These are phyloP conservation scores for Thermothelomyces thermophilus DNA, from an alignment of 2,329 filamentous ascomycete species.

Conservation along the genomic window DNA sequence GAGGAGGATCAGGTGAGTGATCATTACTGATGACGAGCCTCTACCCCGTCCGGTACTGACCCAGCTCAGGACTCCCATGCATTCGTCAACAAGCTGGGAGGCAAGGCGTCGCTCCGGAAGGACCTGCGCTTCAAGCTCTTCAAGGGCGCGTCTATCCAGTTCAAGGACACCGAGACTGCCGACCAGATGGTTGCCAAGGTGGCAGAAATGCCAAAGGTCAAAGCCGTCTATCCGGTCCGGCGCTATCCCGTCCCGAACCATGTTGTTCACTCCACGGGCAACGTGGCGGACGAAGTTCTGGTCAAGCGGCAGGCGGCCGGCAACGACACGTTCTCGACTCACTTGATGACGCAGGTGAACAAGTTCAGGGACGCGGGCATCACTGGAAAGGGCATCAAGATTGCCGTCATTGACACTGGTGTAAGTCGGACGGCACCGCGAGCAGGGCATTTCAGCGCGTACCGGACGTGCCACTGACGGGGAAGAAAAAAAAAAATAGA, in stretches of 20 bases:
- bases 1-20: conserved; percentile 41
- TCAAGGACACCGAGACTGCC: conserved; percentile 41
- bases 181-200: conserved; percentile 38
- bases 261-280: conserved; percentile 40
- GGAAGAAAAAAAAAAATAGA: too few relatives aligned
- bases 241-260: conserved; percentile 39
- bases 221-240: conserved; percentile 43
- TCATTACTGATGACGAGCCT: neutral
- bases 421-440: conserved; percentile 32
- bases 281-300: conserved; percentile 25
- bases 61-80: conserved; percentile 35
- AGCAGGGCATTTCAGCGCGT: neutral
- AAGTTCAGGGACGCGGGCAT: conserved; percentile 43
- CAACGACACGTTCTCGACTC: conserved; percentile 41
- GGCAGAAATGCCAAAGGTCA: conserved; percentile 38
- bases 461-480: conserved; percentile 15
- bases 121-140: conserved; percentile 46
- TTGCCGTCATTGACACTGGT: conserved; percentile 49
- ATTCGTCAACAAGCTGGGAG: conserved; percentile 34
- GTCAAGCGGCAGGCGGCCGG: conserved; percentile 28
- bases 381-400: conserved; percentile 45
- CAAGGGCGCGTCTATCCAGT: conserved; percentile 48
- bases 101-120: conserved; percentile 40
- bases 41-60: conserved; percentile 3
- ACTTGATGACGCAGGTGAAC: conserved; percentile 51